phyloP scores from a whole-genome alignment of 2,329 filamentous ascomycete genomes.

The Rachicladosporium sp. region DNA sequence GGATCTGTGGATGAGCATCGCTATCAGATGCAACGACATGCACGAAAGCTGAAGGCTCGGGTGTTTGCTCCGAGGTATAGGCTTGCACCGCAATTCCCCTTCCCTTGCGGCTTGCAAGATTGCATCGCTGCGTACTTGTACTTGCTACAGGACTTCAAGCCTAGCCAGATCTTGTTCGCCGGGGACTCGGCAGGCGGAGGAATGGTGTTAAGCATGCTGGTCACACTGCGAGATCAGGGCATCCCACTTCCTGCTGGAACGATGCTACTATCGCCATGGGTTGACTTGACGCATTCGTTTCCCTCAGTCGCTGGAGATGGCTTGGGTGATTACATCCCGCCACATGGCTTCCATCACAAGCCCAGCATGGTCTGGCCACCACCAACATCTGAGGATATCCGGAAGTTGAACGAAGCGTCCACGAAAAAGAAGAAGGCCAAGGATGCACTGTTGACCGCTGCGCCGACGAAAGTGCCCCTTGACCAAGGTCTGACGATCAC shows the following conservation, averaged over 20 bases:
- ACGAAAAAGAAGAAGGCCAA: conserved; percentile 9
- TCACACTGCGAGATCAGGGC: conserved; percentile 68
- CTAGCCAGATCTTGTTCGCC: conserved; percentile 71
- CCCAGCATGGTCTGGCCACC: conserved; percentile 89
- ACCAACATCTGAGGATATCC: conserved; percentile 31
- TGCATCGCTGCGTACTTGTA: conserved; percentile 80
- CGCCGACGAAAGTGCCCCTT: conserved; percentile 8
- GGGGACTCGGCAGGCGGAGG: conserved; percentile 91
- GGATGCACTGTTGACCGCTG: conserved; percentile 5
- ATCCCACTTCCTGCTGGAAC: conserved; percentile 79
- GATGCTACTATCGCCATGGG: conserved; percentile 88
- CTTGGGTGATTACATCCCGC: conserved; percentile 75
- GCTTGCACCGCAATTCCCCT: conserved; percentile 85
- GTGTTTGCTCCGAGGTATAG: conserved; percentile 80
- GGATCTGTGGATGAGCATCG: conserved; percentile 91
- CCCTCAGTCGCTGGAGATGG: conserved; percentile 69
- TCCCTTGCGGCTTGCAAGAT: conserved; percentile 84
- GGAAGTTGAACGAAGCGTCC: conserved; percentile 16
- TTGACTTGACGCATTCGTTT: conserved; percentile 89
- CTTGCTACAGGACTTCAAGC: conserved; percentile 62
- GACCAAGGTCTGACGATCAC: conserved; percentile 46
- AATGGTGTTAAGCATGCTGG: conserved; percentile 70
- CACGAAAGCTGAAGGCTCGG: conserved; percentile 79
- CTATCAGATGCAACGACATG: conserved; percentile 96
- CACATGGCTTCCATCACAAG: conserved; percentile 77